Conservation (phyloP, 2,329 filamentous ascomycete genomes). For the Ceratocystis cacaofunesta region DNA sequence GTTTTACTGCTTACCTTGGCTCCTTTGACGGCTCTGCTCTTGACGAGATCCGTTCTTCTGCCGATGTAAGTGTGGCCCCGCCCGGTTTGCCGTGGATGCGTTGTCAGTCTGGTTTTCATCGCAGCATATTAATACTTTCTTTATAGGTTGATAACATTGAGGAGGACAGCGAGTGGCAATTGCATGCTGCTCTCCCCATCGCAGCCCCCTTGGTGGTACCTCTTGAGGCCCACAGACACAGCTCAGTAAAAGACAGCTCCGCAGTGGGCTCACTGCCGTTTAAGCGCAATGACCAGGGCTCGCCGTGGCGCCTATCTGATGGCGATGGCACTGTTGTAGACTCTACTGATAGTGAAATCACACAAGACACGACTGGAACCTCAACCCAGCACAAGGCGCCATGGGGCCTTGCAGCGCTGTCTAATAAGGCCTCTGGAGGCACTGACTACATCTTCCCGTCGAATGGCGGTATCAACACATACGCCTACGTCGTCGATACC, state of each 20-base stretch:
- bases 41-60: slow-evolving; percentile 26
- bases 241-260: background rate
- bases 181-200: background rate
- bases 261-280: background rate
- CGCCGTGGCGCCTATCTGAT: slow-evolving; percentile 9
- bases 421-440: slow-evolving; percentile 21
- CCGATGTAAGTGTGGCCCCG: slow-evolving; percentile 25
- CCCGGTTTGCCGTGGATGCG: background rate
- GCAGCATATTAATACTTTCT: background rate
- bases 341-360: slow-evolving; percentile 3
- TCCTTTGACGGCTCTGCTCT: slow-evolving; percentile 29
- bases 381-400: slow-evolving; percentile 28
- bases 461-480: slow-evolving; percentile 20
- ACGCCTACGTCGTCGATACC: slow-evolving; percentile 21
- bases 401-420: slow-evolving; percentile 26
- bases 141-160: slow-evolving; percentile 11
- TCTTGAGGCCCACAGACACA: background rate
- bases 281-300: slow-evolving; percentile 8
- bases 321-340: slow-evolving; percentile 7
- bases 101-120: slow-evolving; percentile 36
- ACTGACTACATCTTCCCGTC: slow-evolving; percentile 19
- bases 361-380: slow-evolving; percentile 39
- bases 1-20: slow-evolving; percentile 29
- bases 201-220: background rate
- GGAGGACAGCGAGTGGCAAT: slow-evolving; percentile 8